A percentile compares a stretch with the other conserved stretches of the same genome.
phyloP scores from a whole-genome alignment of 148 eudicot genomes.

The Cornus florida region DNA sequence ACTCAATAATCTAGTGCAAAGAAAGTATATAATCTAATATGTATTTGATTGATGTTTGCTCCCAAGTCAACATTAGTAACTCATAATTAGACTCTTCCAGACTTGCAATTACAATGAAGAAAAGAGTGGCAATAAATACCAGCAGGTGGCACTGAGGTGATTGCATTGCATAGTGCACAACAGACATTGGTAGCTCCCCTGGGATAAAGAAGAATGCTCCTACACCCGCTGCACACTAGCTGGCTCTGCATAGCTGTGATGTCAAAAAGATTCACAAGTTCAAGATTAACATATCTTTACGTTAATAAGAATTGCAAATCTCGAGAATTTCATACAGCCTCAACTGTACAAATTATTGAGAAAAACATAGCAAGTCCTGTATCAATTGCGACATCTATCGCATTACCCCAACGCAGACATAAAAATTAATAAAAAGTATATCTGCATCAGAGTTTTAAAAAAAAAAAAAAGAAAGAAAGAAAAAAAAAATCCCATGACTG shows the following conservation, averaged over 20 bases:
- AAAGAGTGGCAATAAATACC: conserved; percentile 32
- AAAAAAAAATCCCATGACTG: no score
- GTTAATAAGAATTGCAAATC: not conserved
- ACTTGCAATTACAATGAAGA: not conserved
- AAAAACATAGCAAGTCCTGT: not conserved
- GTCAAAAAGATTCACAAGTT: not conserved
- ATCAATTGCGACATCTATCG: not conserved
- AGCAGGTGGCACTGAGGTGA: conserved; percentile 65
- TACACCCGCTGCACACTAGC: conserved; percentile 83
- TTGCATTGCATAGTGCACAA: conserved; percentile 74
- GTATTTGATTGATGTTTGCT: not conserved
- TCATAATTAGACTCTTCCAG: not conserved
- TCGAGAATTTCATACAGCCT: not conserved
- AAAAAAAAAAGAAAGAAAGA: no score
- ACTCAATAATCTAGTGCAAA: not conserved
- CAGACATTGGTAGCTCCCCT: conserved; percentile 88
- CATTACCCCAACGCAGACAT: not conserved
- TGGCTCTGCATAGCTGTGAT: conserved; percentile 81
- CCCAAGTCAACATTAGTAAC: not conserved
- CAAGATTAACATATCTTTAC: not conserved
- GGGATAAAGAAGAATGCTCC: conserved; percentile 76
- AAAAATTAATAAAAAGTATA: no score
- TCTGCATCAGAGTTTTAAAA: not conserved
- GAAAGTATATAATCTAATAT: not conserved
- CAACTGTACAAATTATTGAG: not conserved